Evolutionary conservation across 352 stramenopile genomes (phyloP).

Genomic region (Pythium volutum): DNA sequence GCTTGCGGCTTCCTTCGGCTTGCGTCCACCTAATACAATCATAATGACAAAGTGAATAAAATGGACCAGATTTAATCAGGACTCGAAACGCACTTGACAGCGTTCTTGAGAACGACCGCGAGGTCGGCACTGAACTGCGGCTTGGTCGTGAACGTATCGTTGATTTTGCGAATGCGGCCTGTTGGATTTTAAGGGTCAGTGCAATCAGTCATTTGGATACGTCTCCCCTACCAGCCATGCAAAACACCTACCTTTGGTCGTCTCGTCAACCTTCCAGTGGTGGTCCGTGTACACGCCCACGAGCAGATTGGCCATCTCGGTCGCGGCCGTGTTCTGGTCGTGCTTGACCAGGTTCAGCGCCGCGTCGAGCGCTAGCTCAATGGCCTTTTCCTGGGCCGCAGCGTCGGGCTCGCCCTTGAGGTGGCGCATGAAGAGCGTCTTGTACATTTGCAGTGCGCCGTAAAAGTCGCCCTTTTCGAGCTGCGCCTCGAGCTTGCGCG

Average conservation of each 20-base stretch:
- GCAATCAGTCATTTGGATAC: not conserved
- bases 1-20: conserved; percentile 61
- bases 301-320: conserved; percentile 81
- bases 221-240: not conserved
- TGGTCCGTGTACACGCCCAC: conserved; percentile 71
- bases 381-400: conserved; percentile 58
- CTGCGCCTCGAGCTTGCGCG: conserved; percentile 71
- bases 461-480: conserved; percentile 80
- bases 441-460: conserved; percentile 89
- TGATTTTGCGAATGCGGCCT: conserved; percentile 58
- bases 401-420: conserved; percentile 66
- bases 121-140: conserved; percentile 69
- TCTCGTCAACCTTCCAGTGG: conserved; percentile 65
- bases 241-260: conserved; percentile 47
- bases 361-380: conserved; percentile 61
- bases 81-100: conserved; percentile 59
- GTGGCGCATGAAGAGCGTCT: conserved; percentile 86
- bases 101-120: conserved; percentile 67
- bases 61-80: not conserved
- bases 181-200: not conserved
- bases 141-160: conserved; percentile 55
- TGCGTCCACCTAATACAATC: conserved; percentile 50
- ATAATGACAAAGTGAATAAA: not conserved
- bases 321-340: conserved; percentile 68
- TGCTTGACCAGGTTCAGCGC: conserved; percentile 66